These are phyloP conservation scores for Trametopsis cervina DNA, from an alignment of 768 basidiomycete genomes.

Conservation along the genomic window DNA sequence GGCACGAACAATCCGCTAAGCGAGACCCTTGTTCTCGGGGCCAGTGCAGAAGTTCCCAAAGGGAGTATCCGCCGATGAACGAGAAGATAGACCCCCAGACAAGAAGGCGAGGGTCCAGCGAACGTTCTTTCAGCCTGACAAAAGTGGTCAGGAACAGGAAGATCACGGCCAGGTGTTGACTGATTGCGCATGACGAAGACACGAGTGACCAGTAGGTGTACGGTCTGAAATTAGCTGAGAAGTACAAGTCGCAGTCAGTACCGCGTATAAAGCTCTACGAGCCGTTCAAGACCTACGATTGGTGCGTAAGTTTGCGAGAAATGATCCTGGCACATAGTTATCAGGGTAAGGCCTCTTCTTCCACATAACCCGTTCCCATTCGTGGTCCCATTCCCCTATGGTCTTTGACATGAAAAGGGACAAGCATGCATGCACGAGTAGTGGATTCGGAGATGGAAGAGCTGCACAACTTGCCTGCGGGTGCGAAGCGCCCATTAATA, in stretches of 20 bases:
- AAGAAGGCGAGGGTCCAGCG: conserved; percentile 62
- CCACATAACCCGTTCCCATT: conserved; percentile 80
- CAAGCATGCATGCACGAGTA: no score
- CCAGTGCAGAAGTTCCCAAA: conserved; percentile 49
- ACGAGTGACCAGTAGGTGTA: conserved; percentile 75
- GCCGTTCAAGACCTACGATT: conserved; percentile 66
- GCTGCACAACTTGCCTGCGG: no score
- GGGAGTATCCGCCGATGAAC: conserved; percentile 53
- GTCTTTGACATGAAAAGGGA: no score
- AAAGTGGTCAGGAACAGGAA: conserved; percentile 82
- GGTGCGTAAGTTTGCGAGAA: conserved; percentile 69
- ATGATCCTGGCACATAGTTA: conserved; percentile 77
- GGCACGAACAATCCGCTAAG: conserved; percentile 27
- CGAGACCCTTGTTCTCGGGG: conserved; percentile 19
- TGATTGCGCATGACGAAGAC: conserved; percentile 63
- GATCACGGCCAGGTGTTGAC: conserved; percentile 77
- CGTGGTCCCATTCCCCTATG: conserved; percentile 8
- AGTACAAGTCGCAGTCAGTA: conserved; percentile 6
- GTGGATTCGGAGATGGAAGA: no score
- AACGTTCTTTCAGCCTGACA: conserved; percentile 54
- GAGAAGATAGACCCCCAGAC: conserved; percentile 56
- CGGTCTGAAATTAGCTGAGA: conserved; percentile 69
- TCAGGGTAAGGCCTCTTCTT: conserved; percentile 70
- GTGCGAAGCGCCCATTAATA: no score
- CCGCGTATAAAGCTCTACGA: background rate